Percentiles rank a stretch among this genome's conserved stretches.
Evolutionary conservation across 371 early-diverging fungal genomes (phyloP).

Genomic region (Lichtheimia ornata): DNA sequence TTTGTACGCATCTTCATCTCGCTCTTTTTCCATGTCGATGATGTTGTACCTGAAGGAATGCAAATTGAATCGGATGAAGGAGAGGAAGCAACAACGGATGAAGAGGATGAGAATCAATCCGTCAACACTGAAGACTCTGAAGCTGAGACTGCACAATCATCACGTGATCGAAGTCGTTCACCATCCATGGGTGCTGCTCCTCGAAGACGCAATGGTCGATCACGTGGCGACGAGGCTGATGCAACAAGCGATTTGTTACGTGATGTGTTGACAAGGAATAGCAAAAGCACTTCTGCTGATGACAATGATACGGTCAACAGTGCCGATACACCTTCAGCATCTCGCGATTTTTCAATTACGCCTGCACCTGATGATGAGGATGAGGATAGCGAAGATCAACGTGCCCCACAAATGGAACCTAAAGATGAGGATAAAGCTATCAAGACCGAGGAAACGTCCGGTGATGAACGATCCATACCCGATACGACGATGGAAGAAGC

Average conservation of each 20-base stretch:
- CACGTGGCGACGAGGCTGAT: slow-evolving; percentile 41
- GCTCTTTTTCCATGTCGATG: slow-evolving; percentile 66
- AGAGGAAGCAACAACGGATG: slow-evolving; percentile 35
- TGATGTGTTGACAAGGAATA: slow-evolving; percentile 42
- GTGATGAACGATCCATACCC: slow-evolving; percentile 13
- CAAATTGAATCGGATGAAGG: slow-evolving; percentile 26
- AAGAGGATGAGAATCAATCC: slow-evolving; percentile 39
- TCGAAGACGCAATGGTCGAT: slow-evolving; percentile 24
- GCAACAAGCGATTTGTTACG: slow-evolving; percentile 40
- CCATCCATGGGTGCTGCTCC: slow-evolving; percentile 7
- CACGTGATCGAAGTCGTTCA: slow-evolving; percentile 28
- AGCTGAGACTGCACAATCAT: slow-evolving; percentile 33
- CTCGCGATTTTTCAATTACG: slow-evolving; percentile 11
- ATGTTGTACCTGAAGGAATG: slow-evolving; percentile 32
- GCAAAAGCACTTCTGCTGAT: slow-evolving; percentile 9
- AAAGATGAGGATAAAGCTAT: slow-evolving; percentile 15
- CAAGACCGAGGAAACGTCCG: slow-evolving; percentile 23
- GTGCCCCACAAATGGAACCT: slow-evolving; percentile 2
- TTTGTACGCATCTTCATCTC: slow-evolving; percentile 73
- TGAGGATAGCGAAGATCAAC: not conserved
- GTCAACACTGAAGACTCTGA: slow-evolving; percentile 43
- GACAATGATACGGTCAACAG: slow-evolving; percentile 13
- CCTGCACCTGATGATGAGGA: slow-evolving; percentile 16
- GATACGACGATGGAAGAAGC: slow-evolving; percentile 13
- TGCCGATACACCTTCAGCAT: slow-evolving; percentile 15